phyloP scores from a whole-genome alignment of 768 basidiomycete species.

The Suillus clintonianus region DNA sequence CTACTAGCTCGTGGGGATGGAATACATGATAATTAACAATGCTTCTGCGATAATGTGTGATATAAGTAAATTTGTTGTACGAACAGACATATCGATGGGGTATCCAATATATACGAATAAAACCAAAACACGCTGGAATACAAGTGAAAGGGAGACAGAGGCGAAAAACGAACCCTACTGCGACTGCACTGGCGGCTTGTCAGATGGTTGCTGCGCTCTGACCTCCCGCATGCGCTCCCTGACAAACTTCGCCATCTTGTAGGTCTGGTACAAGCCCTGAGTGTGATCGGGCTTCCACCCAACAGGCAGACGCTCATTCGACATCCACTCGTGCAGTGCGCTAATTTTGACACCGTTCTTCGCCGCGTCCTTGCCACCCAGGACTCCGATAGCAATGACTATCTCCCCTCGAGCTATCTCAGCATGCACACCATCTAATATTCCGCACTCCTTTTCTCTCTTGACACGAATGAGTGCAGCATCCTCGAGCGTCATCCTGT shows the following conservation, averaged over 20 bases:
- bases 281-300: slow-evolving; percentile 34
- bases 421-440: slow-evolving; percentile 47
- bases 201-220: neutral
- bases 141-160: neutral
- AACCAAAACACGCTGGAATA: too few species aligned
- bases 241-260: slow-evolving; percentile 28
- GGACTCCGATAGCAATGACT: slow-evolving; percentile 59
- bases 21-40: neutral
- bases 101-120: slow-evolving; percentile 1
- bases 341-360: slow-evolving; percentile 47
- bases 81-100: neutral
- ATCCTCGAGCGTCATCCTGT: slow-evolving; percentile 32
- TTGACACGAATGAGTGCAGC: slow-evolving; percentile 54
- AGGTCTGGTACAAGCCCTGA: slow-evolving; percentile 30
- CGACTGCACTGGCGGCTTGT: neutral
- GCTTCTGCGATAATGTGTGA: neutral
- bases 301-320: slow-evolving; percentile 51
- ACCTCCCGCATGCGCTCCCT: slow-evolving; percentile 29
- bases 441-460: slow-evolving; percentile 46
- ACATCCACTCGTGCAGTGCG: slow-evolving; percentile 51
- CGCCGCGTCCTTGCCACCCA: slow-evolving; percentile 34
- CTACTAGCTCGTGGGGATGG: neutral
- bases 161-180: neutral
- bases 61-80: neutral
- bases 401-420: slow-evolving; percentile 72